Percentiles rank a stretch among this genome's conserved stretches.
Evolutionary conservation across 2,329 filamentous ascomycete genomes (phyloP).

Genomic region (Venturia effusa): DNA sequence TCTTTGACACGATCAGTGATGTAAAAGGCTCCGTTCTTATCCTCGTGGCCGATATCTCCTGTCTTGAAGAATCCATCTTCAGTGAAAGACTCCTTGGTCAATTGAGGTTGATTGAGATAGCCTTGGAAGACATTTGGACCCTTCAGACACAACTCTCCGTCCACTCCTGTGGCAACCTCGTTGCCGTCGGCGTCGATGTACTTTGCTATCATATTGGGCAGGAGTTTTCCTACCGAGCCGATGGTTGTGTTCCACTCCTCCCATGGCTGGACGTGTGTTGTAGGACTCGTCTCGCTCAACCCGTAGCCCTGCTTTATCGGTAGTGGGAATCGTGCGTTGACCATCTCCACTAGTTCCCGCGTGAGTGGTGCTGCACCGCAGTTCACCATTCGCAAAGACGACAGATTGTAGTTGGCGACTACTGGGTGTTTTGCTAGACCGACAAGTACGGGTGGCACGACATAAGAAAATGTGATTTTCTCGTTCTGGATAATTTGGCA

Average conservation of each 20-base stretch:
- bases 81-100: constrained; percentile 61
- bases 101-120: constrained; percentile 50
- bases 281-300: constrained; percentile 75
- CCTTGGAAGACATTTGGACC: constrained; percentile 74
- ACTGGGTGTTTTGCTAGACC: constrained; percentile 68
- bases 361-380: constrained; percentile 81
- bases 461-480: constrained; percentile 65
- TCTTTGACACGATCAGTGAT: constrained; percentile 65
- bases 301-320: constrained; percentile 91
- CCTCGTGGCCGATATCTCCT: constrained; percentile 41
- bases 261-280: constrained; percentile 52
- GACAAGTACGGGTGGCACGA: constrained; percentile 77
- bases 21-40: constrained; percentile 70
- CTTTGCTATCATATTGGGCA: constrained; percentile 72
- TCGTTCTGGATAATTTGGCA: constrained; percentile 67
- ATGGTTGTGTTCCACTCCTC: constrained; percentile 66
- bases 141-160: constrained; percentile 53
- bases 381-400: constrained; percentile 70
- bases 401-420: constrained; percentile 72
- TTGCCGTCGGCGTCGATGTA: constrained; percentile 51
- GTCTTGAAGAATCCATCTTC: constrained; percentile 70
- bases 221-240: constrained; percentile 65
- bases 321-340: constrained; percentile 63
- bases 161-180: constrained; percentile 52
- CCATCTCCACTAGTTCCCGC: constrained; percentile 62